These are phyloP conservation scores for Annona squamosa DNA, from an alignment of 164 flowering plant species.

Conservation along the genomic window DNA sequence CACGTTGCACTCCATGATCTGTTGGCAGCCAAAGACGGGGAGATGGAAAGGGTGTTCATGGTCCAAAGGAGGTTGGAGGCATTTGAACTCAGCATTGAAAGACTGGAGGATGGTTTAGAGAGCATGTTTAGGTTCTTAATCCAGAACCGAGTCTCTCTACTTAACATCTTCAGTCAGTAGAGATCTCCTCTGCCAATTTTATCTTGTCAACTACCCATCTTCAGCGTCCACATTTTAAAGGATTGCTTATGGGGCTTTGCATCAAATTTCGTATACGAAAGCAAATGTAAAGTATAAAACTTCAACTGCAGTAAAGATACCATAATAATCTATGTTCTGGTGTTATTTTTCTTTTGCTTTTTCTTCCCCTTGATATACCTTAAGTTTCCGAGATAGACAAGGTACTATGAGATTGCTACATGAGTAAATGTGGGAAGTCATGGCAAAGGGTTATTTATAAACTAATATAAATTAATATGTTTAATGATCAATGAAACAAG, in stretches of 20 bases:
- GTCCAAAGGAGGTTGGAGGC: constrained; percentile 41
- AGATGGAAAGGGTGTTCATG: constrained; percentile 19
- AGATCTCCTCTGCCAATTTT: not conserved
- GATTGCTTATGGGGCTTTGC: constrained; percentile 1
- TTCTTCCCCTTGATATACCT: too few species aligned
- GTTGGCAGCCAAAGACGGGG: constrained; percentile 11
- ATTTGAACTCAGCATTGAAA: constrained; percentile 37
- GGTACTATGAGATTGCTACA: too few species aligned
- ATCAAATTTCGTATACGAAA: not conserved
- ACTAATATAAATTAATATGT: too few species aligned
- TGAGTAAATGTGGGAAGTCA: too few species aligned
- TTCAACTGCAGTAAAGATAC: not conserved
- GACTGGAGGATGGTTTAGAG: constrained; percentile 42
- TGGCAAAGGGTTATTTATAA: too few species aligned
- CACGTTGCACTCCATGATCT: constrained; percentile 21
- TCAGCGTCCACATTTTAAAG: constrained; percentile 16
- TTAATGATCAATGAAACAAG: too few species aligned
- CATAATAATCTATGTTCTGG: too few species aligned
- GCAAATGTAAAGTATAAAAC: not conserved
- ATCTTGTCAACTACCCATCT: not conserved
- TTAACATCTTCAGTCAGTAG: constrained; percentile 40
- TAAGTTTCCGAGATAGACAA: too few species aligned
- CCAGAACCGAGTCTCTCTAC: constrained; percentile 50
- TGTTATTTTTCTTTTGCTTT: too few species aligned
- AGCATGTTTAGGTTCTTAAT: constrained; percentile 46